Evolutionary conservation across 352 stramenopile genomes (phyloP), one percentile per base, ranked within the genome.

Genomic region (Phytopythium litorale): DNA sequence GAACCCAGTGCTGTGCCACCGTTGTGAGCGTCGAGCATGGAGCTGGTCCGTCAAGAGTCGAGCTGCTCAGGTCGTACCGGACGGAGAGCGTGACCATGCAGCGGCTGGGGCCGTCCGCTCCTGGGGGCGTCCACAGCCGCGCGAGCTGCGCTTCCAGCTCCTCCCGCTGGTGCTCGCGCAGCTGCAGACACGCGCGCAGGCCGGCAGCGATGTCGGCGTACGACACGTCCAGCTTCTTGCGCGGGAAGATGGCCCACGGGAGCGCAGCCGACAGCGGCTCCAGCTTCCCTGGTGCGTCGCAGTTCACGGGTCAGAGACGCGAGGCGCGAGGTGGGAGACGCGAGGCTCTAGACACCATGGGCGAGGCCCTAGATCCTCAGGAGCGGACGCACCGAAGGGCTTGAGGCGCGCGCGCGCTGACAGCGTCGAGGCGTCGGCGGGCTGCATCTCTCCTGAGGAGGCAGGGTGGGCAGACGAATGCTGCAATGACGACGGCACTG

Each of bases 221-320:
- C 48, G 80, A 89, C 63, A 94, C 81, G 57, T 94, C 84, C 57
- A 94, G 65, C 65, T 89, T 88, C 70, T 94, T 92, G 56, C 84
- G 82, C 13, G 84, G 82, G 68, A 94, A 91, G 57, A 94, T 76
- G 38, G 82, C 76, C 84, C 84, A 94, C 15, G 82, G 82, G 15
- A 58, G 71, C n/a, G 71, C 56, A 7, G 81, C 81, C 6, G 81
- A 89, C 60, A 86, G 68, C 51, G 78, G 55, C 57, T 90, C 83
- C 38, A 88, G 57, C 38, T 64, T 43, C 37, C 82, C 81, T 91
- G 61, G 16, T 12, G 3, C 5, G 19, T 13, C 42, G 42, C 7
- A 35, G 16, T n/a, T 51, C 13, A 54, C 0, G 28, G 23, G 48
- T 50, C 35, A 64, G 15, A 28, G 42, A 21, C 43, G 12, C n/a